These are phyloP conservation scores for Sungouiozyma intestinalis DNA, from an alignment of 805 yeast species.

Conservation along the genomic window DNA sequence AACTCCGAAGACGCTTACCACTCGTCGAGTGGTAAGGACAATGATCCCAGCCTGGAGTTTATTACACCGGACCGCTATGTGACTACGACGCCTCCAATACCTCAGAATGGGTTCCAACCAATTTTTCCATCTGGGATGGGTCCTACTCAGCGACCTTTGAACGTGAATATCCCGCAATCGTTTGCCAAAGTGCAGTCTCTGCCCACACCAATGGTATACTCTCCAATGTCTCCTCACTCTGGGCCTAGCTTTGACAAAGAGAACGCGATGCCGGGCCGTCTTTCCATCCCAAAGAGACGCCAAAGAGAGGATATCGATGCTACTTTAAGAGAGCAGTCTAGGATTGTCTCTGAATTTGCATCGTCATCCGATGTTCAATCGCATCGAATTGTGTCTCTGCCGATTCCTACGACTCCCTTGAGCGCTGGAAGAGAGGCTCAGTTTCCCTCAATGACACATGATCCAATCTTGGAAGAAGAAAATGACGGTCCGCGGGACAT, in stretches of 20 bases:
- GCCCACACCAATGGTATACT: slow-evolving; percentile 27
- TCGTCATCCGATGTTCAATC: slow-evolving; percentile 11
- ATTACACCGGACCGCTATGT: too few relatives aligned
- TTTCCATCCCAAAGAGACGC: not conserved
- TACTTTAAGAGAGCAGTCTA: slow-evolving; percentile 5
- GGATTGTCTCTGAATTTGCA: slow-evolving; percentile 21
- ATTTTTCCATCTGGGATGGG: not conserved
- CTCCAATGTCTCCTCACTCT: slow-evolving; percentile 5
- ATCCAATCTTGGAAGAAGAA: slow-evolving; percentile 1
- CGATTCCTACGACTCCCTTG: slow-evolving; percentile 3
- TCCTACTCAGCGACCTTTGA: not conserved
- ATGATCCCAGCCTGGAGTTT: too few relatives aligned
- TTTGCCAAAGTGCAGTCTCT: slow-evolving; percentile 18
- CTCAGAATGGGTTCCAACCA: not conserved
- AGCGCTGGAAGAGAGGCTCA: not conserved
- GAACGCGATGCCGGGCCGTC: not conserved
- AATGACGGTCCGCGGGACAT: slow-evolving; percentile 3
- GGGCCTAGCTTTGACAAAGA: not conserved
- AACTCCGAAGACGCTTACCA: too few relatives aligned
- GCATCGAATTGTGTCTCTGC: slow-evolving; percentile 20
- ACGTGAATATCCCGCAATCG: slow-evolving; percentile 6
- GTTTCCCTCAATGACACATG: not conserved
- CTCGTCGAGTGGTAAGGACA: too few relatives aligned
- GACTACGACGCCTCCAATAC: not conserved
- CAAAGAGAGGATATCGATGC: slow-evolving; percentile 4